Percentiles rank a stretch among this genome's conserved stretches.
phyloP scores from a whole-genome alignment of 176 grass and related monocot genomes.

The Oropetium thomaeum region DNA sequence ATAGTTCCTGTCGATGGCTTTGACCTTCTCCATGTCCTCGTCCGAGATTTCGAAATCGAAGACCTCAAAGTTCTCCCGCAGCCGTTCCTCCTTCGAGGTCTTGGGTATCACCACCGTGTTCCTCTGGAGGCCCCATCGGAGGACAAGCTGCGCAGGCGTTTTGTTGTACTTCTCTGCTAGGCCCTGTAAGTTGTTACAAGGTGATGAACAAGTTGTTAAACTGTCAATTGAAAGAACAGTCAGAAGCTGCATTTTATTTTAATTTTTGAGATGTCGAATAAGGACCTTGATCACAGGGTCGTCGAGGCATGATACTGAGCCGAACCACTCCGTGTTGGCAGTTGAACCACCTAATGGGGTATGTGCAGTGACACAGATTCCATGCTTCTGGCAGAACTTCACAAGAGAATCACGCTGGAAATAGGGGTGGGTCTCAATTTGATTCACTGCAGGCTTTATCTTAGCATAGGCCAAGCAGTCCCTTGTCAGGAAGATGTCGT shows the following conservation, averaged over 20 bases:
- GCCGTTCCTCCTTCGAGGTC: constrained; percentile 71
- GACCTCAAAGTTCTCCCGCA: constrained; percentile 65
- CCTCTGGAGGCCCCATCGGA: constrained; percentile 87
- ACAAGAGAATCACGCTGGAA: constrained; percentile 91
- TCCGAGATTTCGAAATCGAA: constrained; percentile 64
- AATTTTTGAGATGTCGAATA: neutral
- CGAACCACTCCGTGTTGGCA: constrained; percentile 82
- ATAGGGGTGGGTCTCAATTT: constrained; percentile 87
- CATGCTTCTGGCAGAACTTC: constrained; percentile 97
- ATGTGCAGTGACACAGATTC: constrained; percentile 77
- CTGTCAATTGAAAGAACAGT: neutral
- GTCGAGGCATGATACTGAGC: constrained; percentile 75
- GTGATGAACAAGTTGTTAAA: neutral
- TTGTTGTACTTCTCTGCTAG: constrained; percentile 78
- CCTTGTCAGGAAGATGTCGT: constrained; percentile 91
- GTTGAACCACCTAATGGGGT: constrained; percentile 80
- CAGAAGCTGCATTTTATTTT: neutral
- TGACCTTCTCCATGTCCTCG: constrained; percentile 88
- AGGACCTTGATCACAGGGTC: constrained; percentile 79
- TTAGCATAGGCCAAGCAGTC: constrained; percentile 83
- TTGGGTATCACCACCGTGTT: constrained; percentile 91
- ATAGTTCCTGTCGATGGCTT: constrained; percentile 59
- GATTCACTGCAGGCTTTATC: constrained; percentile 92
- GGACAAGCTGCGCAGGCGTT: constrained; percentile 60
- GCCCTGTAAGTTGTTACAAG: constrained; percentile 25